Evolutionary conservation across 345 rosid genomes (phyloP).

Genomic region (Eutrema yunnanense): DNA sequence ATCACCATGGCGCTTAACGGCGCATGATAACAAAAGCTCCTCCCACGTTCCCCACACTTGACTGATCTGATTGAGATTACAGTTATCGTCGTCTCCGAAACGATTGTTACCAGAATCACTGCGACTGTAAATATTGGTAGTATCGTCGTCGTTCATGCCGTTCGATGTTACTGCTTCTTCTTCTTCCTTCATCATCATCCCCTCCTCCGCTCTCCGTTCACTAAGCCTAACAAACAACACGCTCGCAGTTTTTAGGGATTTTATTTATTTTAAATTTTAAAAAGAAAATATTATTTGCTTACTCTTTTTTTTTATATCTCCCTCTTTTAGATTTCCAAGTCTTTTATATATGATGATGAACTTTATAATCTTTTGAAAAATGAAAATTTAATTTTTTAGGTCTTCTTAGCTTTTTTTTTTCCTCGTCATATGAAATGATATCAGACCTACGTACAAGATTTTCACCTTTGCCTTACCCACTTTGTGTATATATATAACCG

Average conservation of each 20-base stretch:
- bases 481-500: not conserved
- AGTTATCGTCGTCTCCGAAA: conserved; percentile 5
- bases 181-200: not conserved
- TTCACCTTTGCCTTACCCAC: conserved; percentile 18
- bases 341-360: not conserved
- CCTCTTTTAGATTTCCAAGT: not conserved
- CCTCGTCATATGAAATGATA: conserved; percentile 17
- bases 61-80: conserved; percentile 1
- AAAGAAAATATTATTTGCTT: not conserved
- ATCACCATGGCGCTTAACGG: conserved; percentile 74
- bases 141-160: conserved; percentile 23
- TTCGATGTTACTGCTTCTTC: conserved; percentile 6
- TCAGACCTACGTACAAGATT: conserved; percentile 18
- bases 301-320: not conserved
- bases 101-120: conserved; percentile 10
- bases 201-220: not conserved
- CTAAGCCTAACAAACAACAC: not conserved
- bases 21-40: conserved; percentile 66
- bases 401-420: not conserved
- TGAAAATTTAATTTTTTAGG: not conserved
- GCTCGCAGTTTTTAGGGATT: conserved; percentile 27
- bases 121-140: conserved; percentile 1
- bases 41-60: conserved; percentile 67
- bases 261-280: not conserved
- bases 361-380: not conserved